These are phyloP conservation scores for Tuber magnatum DNA, from an alignment of 495 filamentous ascomycete genomes.

Conservation along the genomic window DNA sequence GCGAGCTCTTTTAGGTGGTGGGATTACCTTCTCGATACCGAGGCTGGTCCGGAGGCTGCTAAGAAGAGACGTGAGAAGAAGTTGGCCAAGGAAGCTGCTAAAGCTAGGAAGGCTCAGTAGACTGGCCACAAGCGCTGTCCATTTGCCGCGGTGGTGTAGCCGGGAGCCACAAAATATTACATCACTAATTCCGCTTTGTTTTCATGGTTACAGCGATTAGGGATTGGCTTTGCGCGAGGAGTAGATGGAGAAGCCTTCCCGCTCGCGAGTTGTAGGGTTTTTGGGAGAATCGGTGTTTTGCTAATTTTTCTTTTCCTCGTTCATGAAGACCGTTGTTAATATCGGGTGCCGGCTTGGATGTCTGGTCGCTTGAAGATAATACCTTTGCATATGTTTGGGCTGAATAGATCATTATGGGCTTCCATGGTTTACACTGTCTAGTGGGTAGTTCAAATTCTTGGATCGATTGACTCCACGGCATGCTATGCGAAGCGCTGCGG, in stretches of 20 bases:
- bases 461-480: not conserved
- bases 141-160: not conserved
- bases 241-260: not conserved
- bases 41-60: conserved; percentile 78
- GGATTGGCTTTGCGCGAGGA: not conserved
- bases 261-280: not conserved
- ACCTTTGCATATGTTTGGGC: not conserved
- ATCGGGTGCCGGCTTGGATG: not conserved
- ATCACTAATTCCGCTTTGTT: not conserved
- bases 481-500: not conserved
- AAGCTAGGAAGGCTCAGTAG: conserved; percentile 38
- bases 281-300: not conserved
- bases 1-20: conserved; percentile 98
- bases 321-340: not conserved
- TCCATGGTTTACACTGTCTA: not conserved
- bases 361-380: not conserved
- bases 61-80: conserved; percentile 78
- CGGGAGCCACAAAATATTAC: not conserved
- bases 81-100: conserved; percentile 51
- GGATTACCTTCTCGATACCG: conserved; percentile 90
- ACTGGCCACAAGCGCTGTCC: not conserved
- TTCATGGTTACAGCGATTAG: not conserved
- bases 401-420: not conserved
- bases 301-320: not conserved
- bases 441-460: not conserved